Evolutionary conservation across 805 yeast species (phyloP), one percentile per base, ranked within the genome.

Genomic region (Aciculoconidium aculeatum): DNA sequence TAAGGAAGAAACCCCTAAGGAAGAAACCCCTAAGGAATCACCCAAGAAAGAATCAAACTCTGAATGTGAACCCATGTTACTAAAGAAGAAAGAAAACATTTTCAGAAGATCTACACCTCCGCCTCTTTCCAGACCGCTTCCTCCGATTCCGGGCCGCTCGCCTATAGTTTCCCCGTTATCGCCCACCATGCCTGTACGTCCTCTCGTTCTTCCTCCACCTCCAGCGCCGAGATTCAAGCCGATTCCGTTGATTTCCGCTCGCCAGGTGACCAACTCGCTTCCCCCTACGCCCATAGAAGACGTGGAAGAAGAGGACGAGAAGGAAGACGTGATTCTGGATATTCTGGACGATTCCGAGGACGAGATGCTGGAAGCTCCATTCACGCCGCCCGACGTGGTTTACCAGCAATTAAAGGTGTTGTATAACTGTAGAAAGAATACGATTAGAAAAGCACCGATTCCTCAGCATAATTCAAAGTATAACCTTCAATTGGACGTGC

Each of bases 391-490:
- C 9, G 54, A 51, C 11, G 26, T 29, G 9, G 31, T 45, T 19
- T 44, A 44, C 25, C 31, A 43, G 23, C 40, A 44, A 17, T 37
- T 61, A 21, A 29, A 36, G 8, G 51, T 44, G 23, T 25, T 59
- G 9, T 62, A 60, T 34, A 63, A 62, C 37, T 30, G 42, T 6
- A 39, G 47, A 23, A 63, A 63, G 34, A 62, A 62, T 34, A 51
- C 50, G 5, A 59, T 61, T 28, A 43, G 39, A 4, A 30, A 22
- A 11, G 53, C 60, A 10, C 69, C 68, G 3, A 36, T 55, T 2
- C 34, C 44, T 0, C 22, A 36, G 10, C 17, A 23, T 14, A 25
- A 30, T 17, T 22, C 36, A 3, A 23, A 30, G 15, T 33, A 34
- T 15, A 34, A 38, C 17, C 26, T 37, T 6, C 30, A 34, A 13